Evolutionary conservation across 768 basidiomycete genomes (phyloP).

Genomic region (Rhizopogon salebrosus): DNA sequence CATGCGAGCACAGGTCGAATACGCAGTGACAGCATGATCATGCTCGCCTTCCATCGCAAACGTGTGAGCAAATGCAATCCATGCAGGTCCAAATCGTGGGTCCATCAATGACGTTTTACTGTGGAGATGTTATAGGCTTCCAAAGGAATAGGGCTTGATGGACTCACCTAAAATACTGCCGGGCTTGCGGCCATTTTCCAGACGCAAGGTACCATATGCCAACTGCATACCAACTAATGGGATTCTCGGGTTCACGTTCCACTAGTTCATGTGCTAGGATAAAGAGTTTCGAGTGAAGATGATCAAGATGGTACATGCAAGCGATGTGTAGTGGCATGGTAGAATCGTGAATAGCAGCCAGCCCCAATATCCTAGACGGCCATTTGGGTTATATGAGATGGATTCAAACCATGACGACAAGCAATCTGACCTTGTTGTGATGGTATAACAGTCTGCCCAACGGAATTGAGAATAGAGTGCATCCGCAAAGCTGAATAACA

Average conservation of each 20-base stretch:
- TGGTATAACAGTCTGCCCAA: conserved; percentile 90
- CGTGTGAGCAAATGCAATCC: conserved; percentile 97
- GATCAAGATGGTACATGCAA: conserved; percentile 94
- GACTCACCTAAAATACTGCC: conserved; percentile 88
- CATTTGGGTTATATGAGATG: background rate
- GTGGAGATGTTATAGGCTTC: conserved; percentile 5
- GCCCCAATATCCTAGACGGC: conserved; percentile 65
- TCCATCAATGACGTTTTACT: conserved; percentile 98
- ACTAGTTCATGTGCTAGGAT: conserved; percentile 96
- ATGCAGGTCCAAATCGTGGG: conserved; percentile 91
- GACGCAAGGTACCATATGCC: conserved; percentile 93
- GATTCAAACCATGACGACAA: background rate
- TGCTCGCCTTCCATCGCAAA: conserved; percentile 98
- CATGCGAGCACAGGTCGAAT: conserved; percentile 93
- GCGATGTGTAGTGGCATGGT: conserved; percentile 94
- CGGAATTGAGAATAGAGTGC: conserved; percentile 82
- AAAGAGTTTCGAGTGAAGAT: conserved; percentile 90
- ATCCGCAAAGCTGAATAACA: conserved; percentile 87
- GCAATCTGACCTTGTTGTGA: conserved; percentile 66
- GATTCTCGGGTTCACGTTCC: conserved; percentile 87
- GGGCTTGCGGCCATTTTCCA: conserved; percentile 83
- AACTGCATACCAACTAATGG: conserved; percentile 97
- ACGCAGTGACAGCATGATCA: conserved; percentile 97
- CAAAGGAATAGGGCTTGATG: background rate
- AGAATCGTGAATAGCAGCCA: conserved; percentile 81